Conservation (phyloP, 352 stramenopile species). For the Saprolegnia parasitica region DNA sequence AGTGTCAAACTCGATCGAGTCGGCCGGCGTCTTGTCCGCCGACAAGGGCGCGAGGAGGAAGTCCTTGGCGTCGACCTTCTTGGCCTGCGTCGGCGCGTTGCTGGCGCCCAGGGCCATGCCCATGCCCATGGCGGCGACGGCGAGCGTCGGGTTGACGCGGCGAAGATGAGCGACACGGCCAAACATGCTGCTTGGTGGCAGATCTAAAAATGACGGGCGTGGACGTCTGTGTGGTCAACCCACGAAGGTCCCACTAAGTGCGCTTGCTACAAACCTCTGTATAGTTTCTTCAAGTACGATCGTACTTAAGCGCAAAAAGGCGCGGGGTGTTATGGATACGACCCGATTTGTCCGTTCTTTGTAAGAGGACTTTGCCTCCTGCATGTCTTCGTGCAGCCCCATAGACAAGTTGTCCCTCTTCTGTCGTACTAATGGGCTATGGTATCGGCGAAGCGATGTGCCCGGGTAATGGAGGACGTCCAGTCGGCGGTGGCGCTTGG, state of each 20-base stretch:
- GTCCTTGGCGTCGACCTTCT: slow-evolving; percentile 33
- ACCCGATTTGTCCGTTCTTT: too few relatives aligned
- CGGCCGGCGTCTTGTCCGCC: slow-evolving; percentile 50
- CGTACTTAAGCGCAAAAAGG: too few relatives aligned
- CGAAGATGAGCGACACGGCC: background rate
- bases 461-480: too few relatives aligned
- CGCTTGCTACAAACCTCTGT: background rate
- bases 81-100: slow-evolving; percentile 10
- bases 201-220: slow-evolving; percentile 12
- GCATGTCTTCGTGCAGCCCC: too few relatives aligned
- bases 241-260: background rate
- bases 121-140: background rate
- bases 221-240: background rate
- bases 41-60: slow-evolving; percentile 70
- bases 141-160: background rate
- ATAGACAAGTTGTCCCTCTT: too few relatives aligned
- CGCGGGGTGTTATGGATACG: too few relatives aligned
- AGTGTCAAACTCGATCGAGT: slow-evolving; percentile 73
- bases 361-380: too few relatives aligned
- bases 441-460: too few relatives aligned
- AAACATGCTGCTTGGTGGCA: slow-evolving; percentile 11
- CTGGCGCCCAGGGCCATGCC: slow-evolving; percentile 1
- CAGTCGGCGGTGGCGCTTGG: too few relatives aligned
- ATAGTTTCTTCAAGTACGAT: too few relatives aligned
- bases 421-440: too few relatives aligned